phyloP scores from a whole-genome alignment of 1,139 yeast species.

The Taphrina communis region DNA sequence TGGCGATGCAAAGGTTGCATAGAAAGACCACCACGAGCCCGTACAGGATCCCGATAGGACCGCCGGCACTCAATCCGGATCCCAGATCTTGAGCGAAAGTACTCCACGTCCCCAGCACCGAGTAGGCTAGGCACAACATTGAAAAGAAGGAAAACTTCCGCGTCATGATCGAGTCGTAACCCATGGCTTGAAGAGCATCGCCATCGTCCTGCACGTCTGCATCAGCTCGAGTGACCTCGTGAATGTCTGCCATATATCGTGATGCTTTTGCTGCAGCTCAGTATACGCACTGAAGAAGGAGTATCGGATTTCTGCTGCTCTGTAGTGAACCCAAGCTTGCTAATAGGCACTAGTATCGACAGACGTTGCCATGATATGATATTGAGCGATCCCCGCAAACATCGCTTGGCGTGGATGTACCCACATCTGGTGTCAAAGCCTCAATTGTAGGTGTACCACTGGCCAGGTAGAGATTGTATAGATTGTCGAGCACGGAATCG shows the following conservation, averaged over 20 bases:
- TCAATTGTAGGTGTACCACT: too few relatives aligned
- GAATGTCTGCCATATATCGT: constrained; percentile 1
- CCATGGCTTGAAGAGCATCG: constrained; percentile 15
- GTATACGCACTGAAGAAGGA: too few relatives aligned
- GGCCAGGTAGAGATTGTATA: too few relatives aligned
- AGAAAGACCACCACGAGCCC: constrained; percentile 69
- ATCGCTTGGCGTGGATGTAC: too few relatives aligned
- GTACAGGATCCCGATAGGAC: constrained; percentile 63
- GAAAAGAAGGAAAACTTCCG: constrained; percentile 33
- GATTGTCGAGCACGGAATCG: too few relatives aligned
- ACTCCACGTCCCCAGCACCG: constrained; percentile 36
- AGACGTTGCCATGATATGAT: too few relatives aligned
- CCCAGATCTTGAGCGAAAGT: constrained; percentile 35
- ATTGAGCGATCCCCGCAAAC: too few relatives aligned
- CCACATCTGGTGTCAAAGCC: too few relatives aligned
- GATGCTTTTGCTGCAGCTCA: too few relatives aligned
- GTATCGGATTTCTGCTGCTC: too few relatives aligned
- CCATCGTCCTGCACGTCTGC: constrained; percentile 15
- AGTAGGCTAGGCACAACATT: constrained; percentile 30
- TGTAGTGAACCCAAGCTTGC: too few relatives aligned
- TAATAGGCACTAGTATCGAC: too few relatives aligned
- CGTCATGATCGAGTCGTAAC: constrained; percentile 24
- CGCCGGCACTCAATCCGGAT: constrained; percentile 35
- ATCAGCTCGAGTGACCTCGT: constrained; percentile 5
- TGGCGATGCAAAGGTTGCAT: constrained; percentile 64